Conservation (phyloP, 257 asterid genomes). For the Primulina huaijiensis region DNA sequence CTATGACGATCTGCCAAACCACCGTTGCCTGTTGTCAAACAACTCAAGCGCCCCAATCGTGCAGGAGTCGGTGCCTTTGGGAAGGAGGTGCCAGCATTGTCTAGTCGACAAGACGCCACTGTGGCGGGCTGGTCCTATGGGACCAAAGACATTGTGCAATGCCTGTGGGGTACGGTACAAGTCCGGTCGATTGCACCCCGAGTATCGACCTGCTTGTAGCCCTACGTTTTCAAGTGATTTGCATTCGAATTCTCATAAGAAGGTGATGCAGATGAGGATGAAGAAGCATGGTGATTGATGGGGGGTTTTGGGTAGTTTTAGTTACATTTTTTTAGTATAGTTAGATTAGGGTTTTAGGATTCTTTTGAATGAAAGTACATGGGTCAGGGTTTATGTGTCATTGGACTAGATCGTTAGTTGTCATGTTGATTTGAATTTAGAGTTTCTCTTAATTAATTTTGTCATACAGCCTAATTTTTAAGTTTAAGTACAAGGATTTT, state of each 20-base stretch:
- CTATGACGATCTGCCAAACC: constrained; percentile 20
- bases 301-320: constrained; percentile 27
- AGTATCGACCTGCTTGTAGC: constrained; percentile 54
- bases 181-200: constrained; percentile 47
- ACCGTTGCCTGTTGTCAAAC: constrained; percentile 26
- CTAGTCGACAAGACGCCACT: constrained; percentile 47
- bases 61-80: constrained; percentile 20
- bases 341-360: constrained; percentile 17
- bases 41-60: neutral
- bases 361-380: constrained; percentile 22
- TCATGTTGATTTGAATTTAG: constrained; percentile 15
- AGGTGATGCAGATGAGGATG: constrained; percentile 50
- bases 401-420: constrained; percentile 30
- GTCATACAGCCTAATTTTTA: constrained; percentile 11
- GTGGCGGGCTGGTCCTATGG: constrained; percentile 49
- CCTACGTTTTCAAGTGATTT: constrained; percentile 36
- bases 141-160: constrained; percentile 46
- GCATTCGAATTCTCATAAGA: constrained; percentile 55
- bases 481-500: neutral
- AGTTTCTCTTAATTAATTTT: constrained; percentile 16
- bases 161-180: constrained; percentile 59
- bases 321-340: constrained; percentile 13
- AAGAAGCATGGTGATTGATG: constrained; percentile 34
- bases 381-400: constrained; percentile 33
- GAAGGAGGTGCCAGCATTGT: constrained; percentile 45